Evolutionary conservation across 768 basidiomycete species (phyloP).

Genomic region (Xanthoconium stramineum): DNA sequence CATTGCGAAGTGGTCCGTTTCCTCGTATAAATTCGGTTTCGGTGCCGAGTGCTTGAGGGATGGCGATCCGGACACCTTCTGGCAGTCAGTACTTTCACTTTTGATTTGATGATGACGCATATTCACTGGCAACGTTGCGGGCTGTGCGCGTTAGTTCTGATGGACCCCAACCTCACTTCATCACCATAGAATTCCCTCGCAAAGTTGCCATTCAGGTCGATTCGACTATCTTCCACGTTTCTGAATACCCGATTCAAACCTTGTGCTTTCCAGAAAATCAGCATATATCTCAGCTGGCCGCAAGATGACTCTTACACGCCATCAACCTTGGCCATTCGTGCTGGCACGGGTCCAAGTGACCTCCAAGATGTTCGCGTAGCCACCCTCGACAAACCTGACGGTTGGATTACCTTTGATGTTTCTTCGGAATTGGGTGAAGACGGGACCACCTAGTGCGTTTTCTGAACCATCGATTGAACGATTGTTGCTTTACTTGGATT

Average conservation of each 20-base stretch:
- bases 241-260: neutral
- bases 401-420: slow-evolving; percentile 89
- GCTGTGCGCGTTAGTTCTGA: slow-evolving; percentile 70
- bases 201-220: slow-evolving; percentile 86
- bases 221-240: neutral
- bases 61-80: slow-evolving; percentile 88
- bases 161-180: slow-evolving; percentile 95
- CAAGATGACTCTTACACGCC: slow-evolving; percentile 98
- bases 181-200: slow-evolving; percentile 89
- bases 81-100: slow-evolving; percentile 72
- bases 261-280: slow-evolving; percentile 63
- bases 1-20: slow-evolving; percentile 93
- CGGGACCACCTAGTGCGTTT: slow-evolving; percentile 70
- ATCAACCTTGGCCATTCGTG: slow-evolving; percentile 82
- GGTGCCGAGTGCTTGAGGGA: slow-evolving; percentile 91
- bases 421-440: slow-evolving; percentile 78
- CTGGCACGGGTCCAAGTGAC: slow-evolving; percentile 88
- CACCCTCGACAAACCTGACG: slow-evolving; percentile 86
- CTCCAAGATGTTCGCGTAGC: slow-evolving; percentile 88
- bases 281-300: slow-evolving; percentile 74
- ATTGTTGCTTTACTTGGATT: neutral
- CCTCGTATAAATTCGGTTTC: slow-evolving; percentile 94
- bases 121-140: neutral
- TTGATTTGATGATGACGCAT: neutral
- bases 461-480: neutral